Conservation (phyloP, 306 rosid genomes). For the Purshia tridentata region DNA sequence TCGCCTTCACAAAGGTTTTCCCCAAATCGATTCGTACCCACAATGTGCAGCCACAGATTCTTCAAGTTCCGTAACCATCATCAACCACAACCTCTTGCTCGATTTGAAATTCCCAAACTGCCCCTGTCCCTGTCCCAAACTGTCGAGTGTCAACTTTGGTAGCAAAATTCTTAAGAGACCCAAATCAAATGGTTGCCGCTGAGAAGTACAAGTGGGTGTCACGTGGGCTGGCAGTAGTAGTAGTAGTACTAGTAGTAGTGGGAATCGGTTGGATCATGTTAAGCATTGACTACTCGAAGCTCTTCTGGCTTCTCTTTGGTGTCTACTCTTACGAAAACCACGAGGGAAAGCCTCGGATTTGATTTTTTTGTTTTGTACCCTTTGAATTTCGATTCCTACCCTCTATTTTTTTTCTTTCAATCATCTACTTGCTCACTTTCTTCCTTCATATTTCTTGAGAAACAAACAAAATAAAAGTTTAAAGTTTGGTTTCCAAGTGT, state of each 20-base stretch:
- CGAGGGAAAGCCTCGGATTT: conserved; percentile 68
- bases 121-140: conserved; percentile 31
- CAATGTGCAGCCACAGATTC: conserved; percentile 43
- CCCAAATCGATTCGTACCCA: conserved; percentile 37
- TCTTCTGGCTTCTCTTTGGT: conserved; percentile 64
- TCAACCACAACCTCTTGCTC: neutral
- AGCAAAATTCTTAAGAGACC: neutral
- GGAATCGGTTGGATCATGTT: conserved; percentile 59
- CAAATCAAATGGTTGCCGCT: conserved; percentile 42
- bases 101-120: conserved; percentile 32
- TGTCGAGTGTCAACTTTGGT: too few species aligned
- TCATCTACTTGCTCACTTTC: neutral
- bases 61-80: conserved; percentile 56
- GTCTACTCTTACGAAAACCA: conserved; percentile 59
- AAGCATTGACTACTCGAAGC: conserved; percentile 54
- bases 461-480: neutral
- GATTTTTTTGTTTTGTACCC: conserved; percentile 7
- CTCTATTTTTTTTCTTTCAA: neutral
- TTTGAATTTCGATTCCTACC: neutral
- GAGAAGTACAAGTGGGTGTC: conserved; percentile 42
- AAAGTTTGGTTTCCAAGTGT: neutral
- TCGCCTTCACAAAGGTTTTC: neutral
- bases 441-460: neutral
- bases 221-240: conserved; percentile 9
- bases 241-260: conserved; percentile 14